Percentiles rank a stretch among this genome's conserved stretches.
Evolutionary conservation across 2,329 filamentous ascomycete genomes (phyloP).

Genomic region (Paraphoma chrysanthemicola): DNA sequence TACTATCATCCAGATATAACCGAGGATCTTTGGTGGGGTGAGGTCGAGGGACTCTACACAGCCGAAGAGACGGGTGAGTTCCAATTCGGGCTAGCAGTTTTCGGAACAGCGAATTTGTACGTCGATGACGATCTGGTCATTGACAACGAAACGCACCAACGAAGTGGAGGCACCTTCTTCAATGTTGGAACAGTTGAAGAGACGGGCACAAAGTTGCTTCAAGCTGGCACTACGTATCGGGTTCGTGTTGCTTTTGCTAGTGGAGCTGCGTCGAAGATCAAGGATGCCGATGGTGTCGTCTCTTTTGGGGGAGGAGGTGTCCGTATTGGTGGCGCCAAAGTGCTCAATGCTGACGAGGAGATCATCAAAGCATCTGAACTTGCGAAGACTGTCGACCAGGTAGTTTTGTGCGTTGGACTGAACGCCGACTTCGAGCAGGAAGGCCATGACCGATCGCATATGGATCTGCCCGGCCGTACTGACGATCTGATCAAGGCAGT

Average conservation of each 20-base stretch:
- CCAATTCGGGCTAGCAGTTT: slow-evolving; percentile 16
- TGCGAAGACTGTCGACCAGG: slow-evolving; percentile 48
- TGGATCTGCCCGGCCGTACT: slow-evolving; percentile 64
- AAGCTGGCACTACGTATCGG: slow-evolving; percentile 62
- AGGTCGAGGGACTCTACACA: slow-evolving; percentile 15
- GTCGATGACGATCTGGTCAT: slow-evolving; percentile 46
- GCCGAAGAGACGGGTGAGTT: slow-evolving; percentile 13
- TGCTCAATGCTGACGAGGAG: slow-evolving; percentile 55
- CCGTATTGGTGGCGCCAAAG: slow-evolving; percentile 63
- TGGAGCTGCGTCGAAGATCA: slow-evolving; percentile 4
- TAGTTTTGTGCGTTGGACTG: slow-evolving; percentile 66
- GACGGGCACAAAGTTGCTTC: slow-evolving; percentile 61
- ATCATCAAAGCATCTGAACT: slow-evolving; percentile 11
- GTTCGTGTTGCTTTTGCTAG: slow-evolving; percentile 14
- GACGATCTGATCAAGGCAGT: slow-evolving; percentile 68
- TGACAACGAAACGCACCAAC: slow-evolving; percentile 57
- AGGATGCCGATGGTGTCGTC: slow-evolving; percentile 8
- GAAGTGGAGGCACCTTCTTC: slow-evolving; percentile 59
- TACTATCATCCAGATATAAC: slow-evolving; percentile 1
- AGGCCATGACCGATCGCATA: slow-evolving; percentile 64
- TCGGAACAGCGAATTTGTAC: slow-evolving; percentile 40
- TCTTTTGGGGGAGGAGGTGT: slow-evolving; percentile 59
- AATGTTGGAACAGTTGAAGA: slow-evolving; percentile 68
- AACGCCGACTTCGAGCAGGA: slow-evolving; percentile 77
- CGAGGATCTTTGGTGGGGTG: neutral